Evolutionary conservation across 108 stramenopile genomes (phyloP).

Genomic region (Nannochloropsis salina): DNA sequence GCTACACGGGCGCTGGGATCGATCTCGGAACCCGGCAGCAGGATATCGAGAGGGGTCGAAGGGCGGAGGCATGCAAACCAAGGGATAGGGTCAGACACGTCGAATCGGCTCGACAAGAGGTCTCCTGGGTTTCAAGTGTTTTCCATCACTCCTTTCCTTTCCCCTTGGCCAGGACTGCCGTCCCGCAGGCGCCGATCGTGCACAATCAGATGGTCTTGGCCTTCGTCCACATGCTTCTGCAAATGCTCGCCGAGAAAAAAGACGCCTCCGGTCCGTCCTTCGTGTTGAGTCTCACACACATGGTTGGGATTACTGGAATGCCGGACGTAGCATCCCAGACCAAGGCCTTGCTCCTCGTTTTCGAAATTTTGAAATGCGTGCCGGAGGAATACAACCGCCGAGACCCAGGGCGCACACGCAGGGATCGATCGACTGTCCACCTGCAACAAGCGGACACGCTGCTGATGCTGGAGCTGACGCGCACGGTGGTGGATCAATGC

Average conservation of each 20-base stretch:
- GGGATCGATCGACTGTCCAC: neutral
- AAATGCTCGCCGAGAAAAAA: neutral
- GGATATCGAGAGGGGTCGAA: no score
- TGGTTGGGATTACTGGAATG: neutral
- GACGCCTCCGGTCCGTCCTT: neutral
- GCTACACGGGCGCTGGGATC: neutral
- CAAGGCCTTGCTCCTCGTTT: neutral
- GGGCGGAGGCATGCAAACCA: no score
- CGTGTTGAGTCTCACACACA: neutral
- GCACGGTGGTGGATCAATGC: neutral
- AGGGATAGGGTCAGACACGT: no score
- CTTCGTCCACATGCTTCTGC: conserved; percentile 8
- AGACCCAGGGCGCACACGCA: neutral
- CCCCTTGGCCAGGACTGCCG: neutral
- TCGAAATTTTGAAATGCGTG: neutral
- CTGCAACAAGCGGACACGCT: neutral
- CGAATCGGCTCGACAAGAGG: no score
- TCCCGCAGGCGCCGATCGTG: conserved; percentile 1
- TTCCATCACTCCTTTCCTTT: no score
- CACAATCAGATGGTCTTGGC: neutral
- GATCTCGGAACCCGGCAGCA: neutral
- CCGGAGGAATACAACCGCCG: conserved; percentile 19
- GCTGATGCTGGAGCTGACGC: neutral
- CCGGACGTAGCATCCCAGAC: neutral
- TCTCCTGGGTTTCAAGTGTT: no score